These are phyloP conservation scores for Dothideomycetes sp. DNA, from an alignment of 2,329 filamentous ascomycete species.

Conservation along the genomic window DNA sequence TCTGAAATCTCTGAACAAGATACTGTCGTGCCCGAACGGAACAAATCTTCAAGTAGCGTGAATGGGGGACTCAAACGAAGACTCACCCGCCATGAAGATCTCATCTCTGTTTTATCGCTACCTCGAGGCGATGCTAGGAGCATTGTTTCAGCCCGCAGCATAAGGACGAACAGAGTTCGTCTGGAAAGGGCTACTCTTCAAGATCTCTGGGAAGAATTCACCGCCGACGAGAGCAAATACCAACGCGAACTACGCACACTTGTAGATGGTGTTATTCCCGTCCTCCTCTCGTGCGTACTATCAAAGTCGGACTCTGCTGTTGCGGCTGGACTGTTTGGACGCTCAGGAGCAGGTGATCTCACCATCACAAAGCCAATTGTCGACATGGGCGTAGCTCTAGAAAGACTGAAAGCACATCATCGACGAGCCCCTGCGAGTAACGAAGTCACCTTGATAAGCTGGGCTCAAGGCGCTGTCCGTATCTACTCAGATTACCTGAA, in stretches of 20 bases:
- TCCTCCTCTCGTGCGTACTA: constrained; percentile 76
- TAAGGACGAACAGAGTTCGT: constrained; percentile 62
- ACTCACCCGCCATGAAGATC: constrained; percentile 83
- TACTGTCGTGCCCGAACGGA: constrained; percentile 17
- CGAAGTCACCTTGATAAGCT: constrained; percentile 61
- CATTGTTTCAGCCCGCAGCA: constrained; percentile 66
- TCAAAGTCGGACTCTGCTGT: constrained; percentile 50
- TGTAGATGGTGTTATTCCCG: constrained; percentile 90
- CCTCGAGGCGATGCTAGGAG: constrained; percentile 56
- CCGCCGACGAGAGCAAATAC: constrained; percentile 78
- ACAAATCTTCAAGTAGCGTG: constrained; percentile 20
- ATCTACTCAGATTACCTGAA: constrained; percentile 80
- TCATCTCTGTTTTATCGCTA: constrained; percentile 83
- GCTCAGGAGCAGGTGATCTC: constrained; percentile 47
- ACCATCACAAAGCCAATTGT: constrained; percentile 78
- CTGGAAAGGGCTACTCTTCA: constrained; percentile 59
- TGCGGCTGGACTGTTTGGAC: constrained; percentile 58
- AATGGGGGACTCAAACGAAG: constrained; percentile 55
- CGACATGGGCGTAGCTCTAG: constrained; percentile 83
- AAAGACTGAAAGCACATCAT: constrained; percentile 73
- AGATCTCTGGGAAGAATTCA: constrained; percentile 71
- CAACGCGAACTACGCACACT: constrained; percentile 84
- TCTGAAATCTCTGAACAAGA: constrained; percentile 22
- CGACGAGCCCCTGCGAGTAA: constrained; percentile 68
- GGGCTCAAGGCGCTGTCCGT: constrained; percentile 69